Evolutionary conservation across 768 basidiomycete genomes (phyloP).

Genomic region (Mycena amicta): DNA sequence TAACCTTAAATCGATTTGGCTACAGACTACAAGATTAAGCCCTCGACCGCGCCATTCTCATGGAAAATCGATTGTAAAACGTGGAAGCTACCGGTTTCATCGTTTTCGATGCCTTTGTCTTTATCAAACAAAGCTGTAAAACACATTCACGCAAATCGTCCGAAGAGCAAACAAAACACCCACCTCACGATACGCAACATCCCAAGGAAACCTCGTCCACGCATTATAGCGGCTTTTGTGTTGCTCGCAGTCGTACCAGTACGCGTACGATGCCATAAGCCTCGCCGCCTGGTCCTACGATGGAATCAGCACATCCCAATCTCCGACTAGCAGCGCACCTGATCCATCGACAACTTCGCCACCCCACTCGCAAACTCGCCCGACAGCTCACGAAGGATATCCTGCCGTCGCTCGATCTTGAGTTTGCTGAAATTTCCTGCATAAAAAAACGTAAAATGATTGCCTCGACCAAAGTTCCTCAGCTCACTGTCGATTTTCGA

Average conservation of each 20-base stretch:
- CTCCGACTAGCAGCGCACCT: neutral
- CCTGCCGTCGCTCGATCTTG: slow-evolving; percentile 53
- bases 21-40: slow-evolving; percentile 1
- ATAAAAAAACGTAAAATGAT: too few species aligned
- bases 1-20: neutral
- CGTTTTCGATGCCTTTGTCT: slow-evolving; percentile 38
- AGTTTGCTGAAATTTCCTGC: slow-evolving; percentile 34
- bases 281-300: slow-evolving; percentile 32
- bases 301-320: neutral
- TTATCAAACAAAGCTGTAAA: slow-evolving; percentile 40
- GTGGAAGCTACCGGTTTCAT: slow-evolving; percentile 42
- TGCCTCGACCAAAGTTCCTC: too few species aligned
- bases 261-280: slow-evolving; percentile 61
- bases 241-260: slow-evolving; percentile 38
- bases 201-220: slow-evolving; percentile 43
- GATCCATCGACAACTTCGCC: slow-evolving; percentile 31
- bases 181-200: slow-evolving; percentile 57
- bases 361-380: slow-evolving; percentile 38
- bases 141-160: neutral
- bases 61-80: slow-evolving; percentile 48
- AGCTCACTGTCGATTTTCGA: slow-evolving; percentile 23
- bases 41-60: slow-evolving; percentile 29
- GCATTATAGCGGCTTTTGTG: slow-evolving; percentile 1
- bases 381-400: slow-evolving; percentile 51
- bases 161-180: slow-evolving; percentile 25